phyloP scores from a whole-genome alignment of 179 eudicot species.

The Carnegiea gigantea region DNA sequence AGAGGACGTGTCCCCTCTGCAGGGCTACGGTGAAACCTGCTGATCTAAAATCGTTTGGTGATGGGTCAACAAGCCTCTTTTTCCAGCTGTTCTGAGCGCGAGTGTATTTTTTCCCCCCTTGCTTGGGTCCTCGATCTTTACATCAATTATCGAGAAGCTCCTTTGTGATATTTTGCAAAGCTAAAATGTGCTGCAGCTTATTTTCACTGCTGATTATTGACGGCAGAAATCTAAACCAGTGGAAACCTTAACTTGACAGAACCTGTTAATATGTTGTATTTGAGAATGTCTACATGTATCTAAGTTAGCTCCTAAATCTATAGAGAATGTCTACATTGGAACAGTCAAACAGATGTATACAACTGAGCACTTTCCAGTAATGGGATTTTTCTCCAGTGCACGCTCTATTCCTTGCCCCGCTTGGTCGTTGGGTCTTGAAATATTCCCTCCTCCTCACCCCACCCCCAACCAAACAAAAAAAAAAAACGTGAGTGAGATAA shows the following conservation, averaged over 20 bases:
- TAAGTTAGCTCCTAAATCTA: conserved; percentile 36
- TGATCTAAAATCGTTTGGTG: conserved; percentile 83
- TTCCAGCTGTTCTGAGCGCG: conserved; percentile 67
- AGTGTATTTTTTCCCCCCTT: not conserved
- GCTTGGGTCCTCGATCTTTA: conserved; percentile 16
- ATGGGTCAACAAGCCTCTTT: conserved; percentile 85
- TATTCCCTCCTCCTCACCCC: not conserved
- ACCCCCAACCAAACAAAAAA: no score
- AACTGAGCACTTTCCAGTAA: conserved; percentile 34
- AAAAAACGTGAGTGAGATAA: no score
- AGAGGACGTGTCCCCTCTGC: conserved; percentile 91
- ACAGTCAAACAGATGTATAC: conserved; percentile 29
- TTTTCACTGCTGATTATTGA: conserved; percentile 21
- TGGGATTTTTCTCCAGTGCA: conserved; percentile 23
- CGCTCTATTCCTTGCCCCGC: conserved; percentile 1
- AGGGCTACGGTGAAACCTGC: conserved; percentile 91
- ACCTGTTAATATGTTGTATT: conserved; percentile 40
- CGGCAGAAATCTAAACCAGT: conserved; percentile 21
- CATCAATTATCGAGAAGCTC: conserved; percentile 21
- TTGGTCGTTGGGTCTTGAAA: not conserved
- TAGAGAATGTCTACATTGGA: conserved; percentile 30
- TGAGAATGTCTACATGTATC: conserved; percentile 29
- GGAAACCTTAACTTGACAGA: conserved; percentile 28
- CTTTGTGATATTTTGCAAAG: conserved; percentile 14
- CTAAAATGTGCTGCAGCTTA: conserved; percentile 13